phyloP scores from a whole-genome alignment of 352 stramenopile genomes.

The Phytophthora pisi region DNA sequence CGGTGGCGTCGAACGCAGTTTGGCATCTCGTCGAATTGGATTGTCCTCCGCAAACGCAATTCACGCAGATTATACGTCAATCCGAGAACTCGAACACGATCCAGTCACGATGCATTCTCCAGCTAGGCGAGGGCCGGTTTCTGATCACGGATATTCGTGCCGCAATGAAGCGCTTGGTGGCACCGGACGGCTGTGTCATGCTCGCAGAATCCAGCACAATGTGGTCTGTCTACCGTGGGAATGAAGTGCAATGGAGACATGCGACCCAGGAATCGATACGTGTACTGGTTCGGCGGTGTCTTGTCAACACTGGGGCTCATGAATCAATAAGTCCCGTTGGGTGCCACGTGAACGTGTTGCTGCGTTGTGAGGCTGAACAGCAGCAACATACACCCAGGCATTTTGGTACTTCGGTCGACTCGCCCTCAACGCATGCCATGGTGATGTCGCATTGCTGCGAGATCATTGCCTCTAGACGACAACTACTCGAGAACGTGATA shows the following conservation, averaged over 20 bases:
- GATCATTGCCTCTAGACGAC: neutral
- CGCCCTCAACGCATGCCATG: neutral
- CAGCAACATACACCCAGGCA: neutral
- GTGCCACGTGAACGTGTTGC: neutral
- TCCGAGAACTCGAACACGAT: neutral
- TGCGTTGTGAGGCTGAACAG: slow-evolving; percentile 1
- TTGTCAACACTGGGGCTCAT: neutral
- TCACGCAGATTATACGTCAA: neutral
- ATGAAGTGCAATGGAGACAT: neutral
- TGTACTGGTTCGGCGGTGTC: neutral
- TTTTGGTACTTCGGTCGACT: neutral
- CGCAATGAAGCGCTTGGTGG: slow-evolving; percentile 5
- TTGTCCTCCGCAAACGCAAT: neutral
- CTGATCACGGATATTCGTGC: neutral
- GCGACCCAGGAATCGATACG: slow-evolving; percentile 4
- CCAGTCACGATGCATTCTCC: neutral
- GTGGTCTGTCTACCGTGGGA: neutral
- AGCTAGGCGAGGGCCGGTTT: neutral
- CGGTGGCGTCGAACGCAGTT: neutral
- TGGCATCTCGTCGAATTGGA: no score
- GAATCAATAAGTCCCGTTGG: neutral
- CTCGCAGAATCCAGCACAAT: neutral
- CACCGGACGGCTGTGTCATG: neutral
- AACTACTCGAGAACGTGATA: slow-evolving; percentile 6
- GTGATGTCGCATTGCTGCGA: neutral